phyloP scores from a whole-genome alignment of 768 basidiomycete genomes.

The Russula griseocarnosa region DNA sequence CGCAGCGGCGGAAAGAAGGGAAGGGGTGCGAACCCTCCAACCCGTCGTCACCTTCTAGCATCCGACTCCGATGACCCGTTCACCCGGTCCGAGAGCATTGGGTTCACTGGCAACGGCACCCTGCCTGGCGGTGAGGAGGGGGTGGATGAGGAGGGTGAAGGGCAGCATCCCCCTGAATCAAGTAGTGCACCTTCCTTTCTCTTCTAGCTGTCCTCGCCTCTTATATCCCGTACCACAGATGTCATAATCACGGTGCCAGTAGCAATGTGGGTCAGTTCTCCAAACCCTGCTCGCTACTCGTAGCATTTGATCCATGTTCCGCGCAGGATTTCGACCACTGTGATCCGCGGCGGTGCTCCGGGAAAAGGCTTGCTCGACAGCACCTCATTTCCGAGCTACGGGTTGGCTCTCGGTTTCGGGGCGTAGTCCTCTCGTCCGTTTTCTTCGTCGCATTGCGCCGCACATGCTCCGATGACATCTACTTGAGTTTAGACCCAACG shows the following conservation, averaged over 20 bases:
- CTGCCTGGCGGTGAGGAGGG: conserved; percentile 31
- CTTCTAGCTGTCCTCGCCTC: background rate
- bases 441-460: background rate
- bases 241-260: conserved; percentile 57
- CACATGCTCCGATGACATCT: background rate
- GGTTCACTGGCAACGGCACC: conserved; percentile 39
- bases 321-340: conserved; percentile 94
- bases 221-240: conserved; percentile 9
- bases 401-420: conserved; percentile 83
- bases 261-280: conserved; percentile 87
- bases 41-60: conserved; percentile 7
- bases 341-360: conserved; percentile 82
- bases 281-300: background rate
- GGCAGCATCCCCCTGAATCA: background rate
- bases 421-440: conserved; percentile 88
- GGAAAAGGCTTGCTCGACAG: conserved; percentile 85
- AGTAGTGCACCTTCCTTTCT: background rate
- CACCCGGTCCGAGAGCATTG: conserved; percentile 54
- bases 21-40: conserved; percentile 3
- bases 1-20: conserved; percentile 1
- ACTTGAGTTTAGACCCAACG: conserved; percentile 64
- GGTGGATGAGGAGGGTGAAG: conserved; percentile 18
- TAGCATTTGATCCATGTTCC: background rate
- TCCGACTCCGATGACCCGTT: background rate
- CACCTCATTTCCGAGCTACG: conserved; percentile 80